Base-by-base conservation (phyloP, 306 rosid species). In the Quercus aquifolioides region DNA sequence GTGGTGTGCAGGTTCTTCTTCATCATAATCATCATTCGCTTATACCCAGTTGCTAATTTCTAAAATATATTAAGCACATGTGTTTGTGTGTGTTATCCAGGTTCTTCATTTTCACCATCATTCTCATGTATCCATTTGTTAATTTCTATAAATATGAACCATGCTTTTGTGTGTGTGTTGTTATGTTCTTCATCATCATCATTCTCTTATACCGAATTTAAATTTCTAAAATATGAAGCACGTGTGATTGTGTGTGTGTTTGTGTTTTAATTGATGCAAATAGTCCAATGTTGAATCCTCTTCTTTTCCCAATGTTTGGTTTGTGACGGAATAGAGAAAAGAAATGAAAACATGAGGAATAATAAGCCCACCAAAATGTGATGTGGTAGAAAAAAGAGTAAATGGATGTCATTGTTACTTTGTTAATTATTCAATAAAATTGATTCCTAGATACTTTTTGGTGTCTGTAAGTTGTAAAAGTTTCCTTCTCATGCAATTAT, bases 1-100 rank as follows among this genome's bases (percentile, higher is more conserved):
- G 17, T 3, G 54, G 14, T 49, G 17, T 49, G 14, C 83, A 90
- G 96, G 94, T 92, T 69, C 25, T 19, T 25, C 54, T 10, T 46
- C 31, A 23, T 41, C 26, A 8, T 70, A 10, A 11, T 18, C 64
- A 21, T 20, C 26, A 6, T 31, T 11, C 52, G 13, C 13, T 31
- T 17, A 21, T 17, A 55, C 15, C 41, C 69, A 28, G 28, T 25
- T 58, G 5, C 54, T 2, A 49, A 49, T 58, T 9, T 59, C 15
- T 23, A 11, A 20, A 26, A 9, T 41, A 4, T 57, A 10, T 6
- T 5, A 59, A 59, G 67, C 67, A 59, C 31, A 58, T 10, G 64
- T 4, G 64, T 41, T 11, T 12, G 17, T 49, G 54, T 49, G 54
- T 49, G 1, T 49, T 49, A 13, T 49, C 54, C 54, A 12, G 4